Base-by-base conservation (phyloP, 2,329 filamentous ascomycete species). In the Colletotrichum chrysophilum region DNA sequence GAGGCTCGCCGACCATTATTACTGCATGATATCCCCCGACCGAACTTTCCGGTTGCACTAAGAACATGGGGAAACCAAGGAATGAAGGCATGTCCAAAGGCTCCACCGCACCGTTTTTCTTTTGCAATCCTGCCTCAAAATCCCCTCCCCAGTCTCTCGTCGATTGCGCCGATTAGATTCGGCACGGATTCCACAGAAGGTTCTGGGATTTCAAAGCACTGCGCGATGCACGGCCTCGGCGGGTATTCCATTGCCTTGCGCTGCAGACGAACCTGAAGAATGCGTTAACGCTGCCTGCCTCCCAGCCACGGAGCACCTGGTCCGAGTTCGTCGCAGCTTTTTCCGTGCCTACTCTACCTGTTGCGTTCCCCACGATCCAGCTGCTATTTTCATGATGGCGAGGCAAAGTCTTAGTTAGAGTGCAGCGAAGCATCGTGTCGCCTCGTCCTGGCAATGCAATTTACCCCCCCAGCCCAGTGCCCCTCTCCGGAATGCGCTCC, bases 241-340 rank as follows among this genome's bases (percentile, higher is more conserved):
- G 65, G 26, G n/a, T 21, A 21, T 13, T 14, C 34, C 18, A n/a
- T 32, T 3, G 38, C 12, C 5, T 66, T 52, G 65, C 65, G 48
- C 65, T 56, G 62, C 62, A 38, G 67, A 34, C n/a, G 56, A 36
- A 62, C 67, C 67, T 62, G 34, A 62, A 69, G 67, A 36, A 67
- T 36, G 65, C 65, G 58, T 67, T 30, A 67, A 67, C 48, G 21
- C 32, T 52, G 43, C 24, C n/a, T 52, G 36, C 18, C 62, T 52
- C 62, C 18, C 48, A 21, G 65, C 65, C 34, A 48, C 26, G 67
- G 56, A 70, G 56, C 67, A 32, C n/a, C 9, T 32, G 67, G 67
- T 52, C 67, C 67, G 56, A 70, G 56, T 70, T 70, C 56, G 56
- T 70, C 58, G 58, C 67, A 62, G 58, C 67, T 38, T 67, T 38